Conservation (phyloP, 2,329 filamentous ascomycete species). For the Diaporthe sp. region DNA sequence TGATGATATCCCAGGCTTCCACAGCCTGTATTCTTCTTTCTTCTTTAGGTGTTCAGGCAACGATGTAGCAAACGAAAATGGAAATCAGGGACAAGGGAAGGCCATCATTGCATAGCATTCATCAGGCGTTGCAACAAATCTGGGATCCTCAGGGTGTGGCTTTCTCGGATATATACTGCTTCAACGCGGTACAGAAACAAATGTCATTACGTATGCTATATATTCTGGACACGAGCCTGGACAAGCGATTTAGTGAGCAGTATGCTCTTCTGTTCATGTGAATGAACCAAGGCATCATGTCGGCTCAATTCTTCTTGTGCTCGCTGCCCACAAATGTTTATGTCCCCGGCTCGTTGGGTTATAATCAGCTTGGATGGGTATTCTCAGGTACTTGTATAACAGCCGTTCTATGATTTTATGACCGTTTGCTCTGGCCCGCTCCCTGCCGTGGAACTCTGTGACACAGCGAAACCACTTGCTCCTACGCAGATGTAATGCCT, state of each 20-base stretch:
- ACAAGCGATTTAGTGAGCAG: neutral
- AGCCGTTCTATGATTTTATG: neutral
- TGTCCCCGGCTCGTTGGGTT: too few species aligned
- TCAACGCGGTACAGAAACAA: conserved; percentile 54
- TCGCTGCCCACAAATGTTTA: too few species aligned
- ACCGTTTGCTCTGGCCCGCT: too few species aligned
- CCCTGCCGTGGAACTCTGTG: too few species aligned
- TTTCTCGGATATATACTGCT: conserved; percentile 51
- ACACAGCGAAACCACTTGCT: neutral
- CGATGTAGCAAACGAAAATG: conserved; percentile 22
- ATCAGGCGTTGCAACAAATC: conserved; percentile 51
- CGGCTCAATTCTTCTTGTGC: neutral
- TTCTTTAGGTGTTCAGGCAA: conserved; percentile 28
- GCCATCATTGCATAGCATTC: conserved; percentile 49
- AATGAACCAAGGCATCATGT: neutral
- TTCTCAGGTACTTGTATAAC: neutral
- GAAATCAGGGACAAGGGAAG: conserved; percentile 41
- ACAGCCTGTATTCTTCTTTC: conserved; percentile 38
- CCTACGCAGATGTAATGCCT: neutral
- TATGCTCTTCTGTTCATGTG: neutral
- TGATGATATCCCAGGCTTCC: conserved; percentile 43
- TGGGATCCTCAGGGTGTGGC: conserved; percentile 49
- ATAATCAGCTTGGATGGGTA: neutral
- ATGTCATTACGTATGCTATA: neutral
- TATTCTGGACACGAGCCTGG: neutral